phyloP scores from a whole-genome alignment of 192 early-diverging fungal species.

The Coemansia sp. region DNA sequence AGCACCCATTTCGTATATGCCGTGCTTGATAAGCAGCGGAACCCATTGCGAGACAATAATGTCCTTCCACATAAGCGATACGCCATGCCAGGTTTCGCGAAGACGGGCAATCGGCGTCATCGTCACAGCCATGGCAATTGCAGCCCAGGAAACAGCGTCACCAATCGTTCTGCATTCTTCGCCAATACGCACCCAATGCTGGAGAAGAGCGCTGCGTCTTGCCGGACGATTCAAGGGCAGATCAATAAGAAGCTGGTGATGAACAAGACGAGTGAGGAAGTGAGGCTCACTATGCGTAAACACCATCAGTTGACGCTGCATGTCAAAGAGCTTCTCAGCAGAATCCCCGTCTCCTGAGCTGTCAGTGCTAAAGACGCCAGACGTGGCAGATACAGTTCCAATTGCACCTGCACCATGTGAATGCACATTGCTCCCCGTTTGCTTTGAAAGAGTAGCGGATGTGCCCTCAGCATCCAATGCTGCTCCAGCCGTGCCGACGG shows the following conservation, averaged over 20 bases:
- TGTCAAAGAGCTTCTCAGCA: conserved; percentile 22
- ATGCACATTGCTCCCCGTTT: not conserved
- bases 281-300: conserved; percentile 66
- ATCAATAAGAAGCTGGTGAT: conserved; percentile 66
- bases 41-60: conserved; percentile 62
- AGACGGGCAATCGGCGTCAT: conserved; percentile 66
- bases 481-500: conserved; percentile 10
- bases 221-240: conserved; percentile 52
- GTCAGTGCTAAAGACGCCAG: conserved; percentile 2
- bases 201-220: conserved; percentile 58
- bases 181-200: conserved; percentile 71
- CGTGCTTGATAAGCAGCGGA: conserved; percentile 58
- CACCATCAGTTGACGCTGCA: conserved; percentile 48
- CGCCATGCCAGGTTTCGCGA: conserved; percentile 69
- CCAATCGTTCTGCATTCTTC: conserved; percentile 56
- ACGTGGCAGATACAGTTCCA: not conserved
- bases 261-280: conserved; percentile 68
- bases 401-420: not conserved
- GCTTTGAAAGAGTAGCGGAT: not conserved
- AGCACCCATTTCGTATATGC: conserved; percentile 56
- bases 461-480: conserved; percentile 8
- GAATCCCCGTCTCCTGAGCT: not conserved
- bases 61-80: conserved; percentile 51
- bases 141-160: conserved; percentile 66
- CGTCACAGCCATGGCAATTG: conserved; percentile 68